These are phyloP conservation scores for Planoprotostelium fungivorum DNA, from an alignment of 78 protist species.

Conservation along the genomic window DNA sequence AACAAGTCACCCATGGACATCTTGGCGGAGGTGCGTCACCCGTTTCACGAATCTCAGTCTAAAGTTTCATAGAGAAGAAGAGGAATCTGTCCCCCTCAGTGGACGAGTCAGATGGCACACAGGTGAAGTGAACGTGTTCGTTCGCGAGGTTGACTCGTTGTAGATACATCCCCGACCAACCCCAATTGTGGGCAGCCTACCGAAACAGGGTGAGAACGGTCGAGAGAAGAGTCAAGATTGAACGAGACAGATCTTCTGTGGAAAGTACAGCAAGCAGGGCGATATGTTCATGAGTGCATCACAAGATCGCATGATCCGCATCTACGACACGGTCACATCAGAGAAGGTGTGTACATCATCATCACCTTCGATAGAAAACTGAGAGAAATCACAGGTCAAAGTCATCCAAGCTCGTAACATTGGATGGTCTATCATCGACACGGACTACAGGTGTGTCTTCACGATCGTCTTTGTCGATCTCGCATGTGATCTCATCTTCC, in stretches of 20 bases:
- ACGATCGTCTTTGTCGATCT: slow-evolving; percentile 30
- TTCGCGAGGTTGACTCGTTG: background rate
- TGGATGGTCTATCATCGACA: background rate
- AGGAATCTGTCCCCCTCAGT: background rate
- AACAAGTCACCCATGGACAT: background rate
- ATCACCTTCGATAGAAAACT: background rate
- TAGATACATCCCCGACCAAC: background rate
- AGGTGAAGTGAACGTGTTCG: background rate
- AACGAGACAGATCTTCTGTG: background rate
- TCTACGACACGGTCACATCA: background rate
- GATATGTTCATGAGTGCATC: background rate
- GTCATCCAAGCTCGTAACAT: background rate
- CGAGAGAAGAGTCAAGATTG: background rate
- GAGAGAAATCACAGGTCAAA: background rate
- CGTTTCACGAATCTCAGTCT: background rate
- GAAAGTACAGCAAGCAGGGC: background rate
- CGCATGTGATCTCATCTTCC: too few species aligned
- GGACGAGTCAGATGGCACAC: background rate
- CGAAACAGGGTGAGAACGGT: background rate
- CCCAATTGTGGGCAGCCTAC: background rate
- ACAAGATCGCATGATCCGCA: background rate
- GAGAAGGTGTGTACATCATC: background rate
- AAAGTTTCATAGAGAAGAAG: background rate
- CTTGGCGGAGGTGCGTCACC: background rate
- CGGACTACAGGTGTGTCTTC: background rate